phyloP scores from a whole-genome alignment of 208 protist genomes.

The Angomonas deanei region DNA sequence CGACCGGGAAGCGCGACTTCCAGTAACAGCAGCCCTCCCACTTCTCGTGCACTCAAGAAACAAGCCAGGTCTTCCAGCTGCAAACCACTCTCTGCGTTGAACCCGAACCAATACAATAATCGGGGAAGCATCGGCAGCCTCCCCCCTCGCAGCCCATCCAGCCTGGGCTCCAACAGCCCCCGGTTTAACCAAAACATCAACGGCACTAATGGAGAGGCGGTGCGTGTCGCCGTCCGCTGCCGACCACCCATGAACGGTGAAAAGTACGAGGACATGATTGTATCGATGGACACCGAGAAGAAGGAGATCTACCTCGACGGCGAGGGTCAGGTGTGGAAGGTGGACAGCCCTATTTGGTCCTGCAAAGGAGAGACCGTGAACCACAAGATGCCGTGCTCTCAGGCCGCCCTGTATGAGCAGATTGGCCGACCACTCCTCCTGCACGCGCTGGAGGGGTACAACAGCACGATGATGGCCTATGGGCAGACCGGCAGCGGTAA shows the following conservation, averaged over 20 bases:
- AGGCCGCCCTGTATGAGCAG: conserved; percentile 73
- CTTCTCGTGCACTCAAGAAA: not conserved
- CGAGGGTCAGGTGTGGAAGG: conserved; percentile 29
- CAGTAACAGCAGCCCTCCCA: conserved; percentile 12
- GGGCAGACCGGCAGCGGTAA: conserved; percentile 89
- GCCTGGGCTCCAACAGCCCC: conserved; percentile 12
- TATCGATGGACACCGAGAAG: conserved; percentile 58
- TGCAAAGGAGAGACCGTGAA: conserved; percentile 33
- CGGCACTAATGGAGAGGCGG: conserved; percentile 35
- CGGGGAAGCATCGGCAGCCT: conserved; percentile 6
- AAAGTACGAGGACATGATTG: conserved; percentile 34
- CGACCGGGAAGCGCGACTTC: conserved; percentile 31
- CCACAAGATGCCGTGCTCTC: conserved; percentile 37
- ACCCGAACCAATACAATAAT: conserved; percentile 3
- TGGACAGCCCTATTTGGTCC: conserved; percentile 75
- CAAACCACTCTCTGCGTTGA: conserved; percentile 17
- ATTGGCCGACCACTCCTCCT: conserved; percentile 86
- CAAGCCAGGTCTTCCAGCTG: conserved; percentile 2
- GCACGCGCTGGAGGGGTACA: conserved; percentile 88
- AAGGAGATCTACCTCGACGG: conserved; percentile 29
- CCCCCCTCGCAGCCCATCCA: not conserved
- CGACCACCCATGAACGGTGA: conserved; percentile 51
- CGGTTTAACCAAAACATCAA: conserved; percentile 9
- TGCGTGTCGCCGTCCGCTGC: conserved; percentile 74
- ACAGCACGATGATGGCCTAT: conserved; percentile 89